Evolutionary conservation across 345 rosid species (phyloP).

Genomic region (Rhizophora apiculata): DNA sequence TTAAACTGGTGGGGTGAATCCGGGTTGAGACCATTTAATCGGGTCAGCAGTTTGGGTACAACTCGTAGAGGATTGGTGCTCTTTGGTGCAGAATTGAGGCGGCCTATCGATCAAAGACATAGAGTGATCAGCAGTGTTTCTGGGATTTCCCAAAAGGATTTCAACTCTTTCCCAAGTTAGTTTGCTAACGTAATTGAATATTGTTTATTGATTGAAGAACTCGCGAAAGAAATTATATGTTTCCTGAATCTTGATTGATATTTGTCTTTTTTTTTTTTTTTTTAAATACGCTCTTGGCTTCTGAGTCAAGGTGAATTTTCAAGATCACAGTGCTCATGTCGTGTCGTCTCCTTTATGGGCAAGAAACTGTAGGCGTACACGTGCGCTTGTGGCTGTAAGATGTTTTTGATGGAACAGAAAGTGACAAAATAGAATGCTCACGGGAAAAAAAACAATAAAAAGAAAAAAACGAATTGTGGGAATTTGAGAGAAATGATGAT

Average conservation of each 20-base stretch:
- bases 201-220: background rate
- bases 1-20: constrained; percentile 13
- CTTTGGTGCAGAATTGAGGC: constrained; percentile 18
- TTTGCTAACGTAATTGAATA: constrained; percentile 1
- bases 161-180: constrained; percentile 44
- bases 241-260: background rate
- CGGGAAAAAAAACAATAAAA: too few relatives aligned
- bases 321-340: too few relatives aligned
- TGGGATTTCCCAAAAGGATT: constrained; percentile 32
- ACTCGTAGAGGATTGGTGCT: constrained; percentile 1
- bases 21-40: constrained; percentile 13
- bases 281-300: background rate
- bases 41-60: background rate
- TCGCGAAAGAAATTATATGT: too few relatives aligned
- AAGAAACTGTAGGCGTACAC: too few relatives aligned
- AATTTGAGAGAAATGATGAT: too few relatives aligned
- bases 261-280: background rate
- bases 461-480: too few relatives aligned
- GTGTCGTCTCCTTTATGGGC: background rate
- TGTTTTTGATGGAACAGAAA: too few relatives aligned
- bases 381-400: too few relatives aligned
- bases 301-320: background rate
- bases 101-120: constrained; percentile 11
- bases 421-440: too few relatives aligned
- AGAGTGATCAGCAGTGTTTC: constrained; percentile 18